Evolutionary conservation across 2,329 filamentous ascomycete species (phyloP).

Genomic region (Colletotrichum theobromicola): DNA sequence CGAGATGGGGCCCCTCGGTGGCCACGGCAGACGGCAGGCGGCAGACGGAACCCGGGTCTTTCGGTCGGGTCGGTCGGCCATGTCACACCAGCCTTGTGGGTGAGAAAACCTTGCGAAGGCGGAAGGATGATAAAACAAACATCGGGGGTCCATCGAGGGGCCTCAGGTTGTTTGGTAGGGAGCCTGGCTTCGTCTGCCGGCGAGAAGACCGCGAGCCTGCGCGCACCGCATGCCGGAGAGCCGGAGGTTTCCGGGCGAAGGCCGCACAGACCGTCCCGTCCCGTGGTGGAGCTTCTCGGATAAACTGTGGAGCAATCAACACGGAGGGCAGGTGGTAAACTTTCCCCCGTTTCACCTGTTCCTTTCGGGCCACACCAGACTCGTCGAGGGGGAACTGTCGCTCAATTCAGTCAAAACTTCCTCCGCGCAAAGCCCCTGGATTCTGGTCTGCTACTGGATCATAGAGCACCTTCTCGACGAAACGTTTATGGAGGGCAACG

Average conservation of each 20-base stretch:
- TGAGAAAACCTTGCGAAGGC: background rate
- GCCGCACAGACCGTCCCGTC: background rate
- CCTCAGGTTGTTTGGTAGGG: background rate
- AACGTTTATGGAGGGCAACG: background rate
- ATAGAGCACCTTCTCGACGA: background rate
- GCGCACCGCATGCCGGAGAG: background rate
- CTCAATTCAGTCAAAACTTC: background rate
- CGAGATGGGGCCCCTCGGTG: background rate
- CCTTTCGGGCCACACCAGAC: background rate
- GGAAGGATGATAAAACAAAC: background rate
- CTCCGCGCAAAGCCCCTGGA: background rate
- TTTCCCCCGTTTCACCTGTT: slow-evolving; percentile 14
- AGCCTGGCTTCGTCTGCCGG: background rate
- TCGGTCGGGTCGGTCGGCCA: background rate
- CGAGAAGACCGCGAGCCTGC: background rate
- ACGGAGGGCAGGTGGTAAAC: background rate
- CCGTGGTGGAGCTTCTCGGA: background rate
- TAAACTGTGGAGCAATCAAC: background rate
- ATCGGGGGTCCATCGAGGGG: background rate
- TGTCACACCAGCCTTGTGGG: background rate
- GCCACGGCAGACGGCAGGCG: background rate
- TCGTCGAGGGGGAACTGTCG: background rate
- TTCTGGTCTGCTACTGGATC: background rate
- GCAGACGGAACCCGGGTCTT: background rate
- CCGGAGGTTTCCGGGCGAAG: background rate